A percentile compares a stretch with the other conserved stretches of the same genome.
These are phyloP conservation scores for Colletotrichum sp. DNA, from an alignment of 2,329 filamentous ascomycete genomes.

Conservation along the genomic window DNA sequence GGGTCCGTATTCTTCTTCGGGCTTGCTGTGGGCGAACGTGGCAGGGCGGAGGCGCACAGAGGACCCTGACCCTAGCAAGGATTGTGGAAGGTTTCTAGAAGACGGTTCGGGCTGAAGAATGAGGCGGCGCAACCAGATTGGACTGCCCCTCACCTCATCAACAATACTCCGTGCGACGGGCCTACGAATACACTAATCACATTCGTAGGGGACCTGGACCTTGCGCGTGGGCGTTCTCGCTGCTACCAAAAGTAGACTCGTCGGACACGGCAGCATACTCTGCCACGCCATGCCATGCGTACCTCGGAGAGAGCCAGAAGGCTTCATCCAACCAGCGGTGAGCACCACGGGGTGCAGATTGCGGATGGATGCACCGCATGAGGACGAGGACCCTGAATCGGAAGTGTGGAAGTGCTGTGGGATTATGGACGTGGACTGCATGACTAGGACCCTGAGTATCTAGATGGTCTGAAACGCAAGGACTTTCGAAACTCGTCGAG, in stretches of 20 bases:
- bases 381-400: constrained; percentile 17
- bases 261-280: not conserved
- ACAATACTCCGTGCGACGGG: not conserved
- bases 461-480: constrained; percentile 12
- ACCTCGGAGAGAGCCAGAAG: not conserved
- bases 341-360: not conserved
- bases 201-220: not conserved
- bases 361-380: not conserved
- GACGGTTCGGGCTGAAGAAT: constrained; percentile 17
- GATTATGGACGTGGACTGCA: not conserved
- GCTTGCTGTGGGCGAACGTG: not conserved
- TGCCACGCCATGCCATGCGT: not conserved
- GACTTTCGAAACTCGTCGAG: constrained; percentile 11
- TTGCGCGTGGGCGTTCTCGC: not conserved
- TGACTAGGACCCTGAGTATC: constrained; percentile 20
- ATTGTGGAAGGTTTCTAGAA: constrained; percentile 21
- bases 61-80: constrained; percentile 14
- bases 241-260: not conserved
- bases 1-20: not conserved
- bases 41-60: constrained; percentile 13
- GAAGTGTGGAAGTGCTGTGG: not conserved
- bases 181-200: not conserved
- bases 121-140: not conserved
- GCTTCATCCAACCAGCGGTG: constrained; percentile 11
- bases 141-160: not conserved